Conservation (phyloP, 768 basidiomycete genomes). For the Serendipita sp. region DNA sequence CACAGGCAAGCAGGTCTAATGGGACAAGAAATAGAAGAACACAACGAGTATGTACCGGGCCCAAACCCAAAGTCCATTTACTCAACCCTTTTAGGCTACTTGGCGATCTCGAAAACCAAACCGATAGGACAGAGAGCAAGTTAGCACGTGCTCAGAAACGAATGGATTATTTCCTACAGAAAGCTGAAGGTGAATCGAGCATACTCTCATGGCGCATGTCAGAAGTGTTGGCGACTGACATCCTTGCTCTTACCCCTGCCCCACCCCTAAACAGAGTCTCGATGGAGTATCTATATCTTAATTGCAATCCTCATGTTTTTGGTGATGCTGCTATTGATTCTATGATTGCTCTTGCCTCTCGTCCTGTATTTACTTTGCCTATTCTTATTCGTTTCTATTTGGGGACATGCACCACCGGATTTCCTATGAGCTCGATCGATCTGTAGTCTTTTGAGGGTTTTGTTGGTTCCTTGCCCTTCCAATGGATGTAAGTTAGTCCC, state of each 20-base stretch:
- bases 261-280: not conserved
- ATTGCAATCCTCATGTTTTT: constrained; percentile 65
- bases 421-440: too few relatives aligned
- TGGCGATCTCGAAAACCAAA: constrained; percentile 56
- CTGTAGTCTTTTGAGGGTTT: too few relatives aligned
- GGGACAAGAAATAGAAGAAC: constrained; percentile 82
- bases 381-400: too few relatives aligned
- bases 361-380: too few relatives aligned
- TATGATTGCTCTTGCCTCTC: constrained; percentile 22
- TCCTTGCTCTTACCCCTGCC: not conserved
- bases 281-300: constrained; percentile 78
- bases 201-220: not conserved
- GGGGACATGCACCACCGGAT: too few relatives aligned
- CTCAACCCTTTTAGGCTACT: constrained; percentile 43
- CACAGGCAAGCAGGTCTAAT: constrained; percentile 87
- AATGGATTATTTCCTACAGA: constrained; percentile 65
- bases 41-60: constrained; percentile 62
- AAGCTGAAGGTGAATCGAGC: constrained; percentile 51
- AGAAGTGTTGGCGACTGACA: not conserved
- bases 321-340: constrained; percentile 62
- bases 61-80: not conserved
- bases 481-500: too few relatives aligned
- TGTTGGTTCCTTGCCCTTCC: too few relatives aligned
- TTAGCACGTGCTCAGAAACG: constrained; percentile 47
- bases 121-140: constrained; percentile 51